These are phyloP conservation scores for Trypanosoma boissoni DNA, from an alignment of 208 protist genomes.

Conservation along the genomic window DNA sequence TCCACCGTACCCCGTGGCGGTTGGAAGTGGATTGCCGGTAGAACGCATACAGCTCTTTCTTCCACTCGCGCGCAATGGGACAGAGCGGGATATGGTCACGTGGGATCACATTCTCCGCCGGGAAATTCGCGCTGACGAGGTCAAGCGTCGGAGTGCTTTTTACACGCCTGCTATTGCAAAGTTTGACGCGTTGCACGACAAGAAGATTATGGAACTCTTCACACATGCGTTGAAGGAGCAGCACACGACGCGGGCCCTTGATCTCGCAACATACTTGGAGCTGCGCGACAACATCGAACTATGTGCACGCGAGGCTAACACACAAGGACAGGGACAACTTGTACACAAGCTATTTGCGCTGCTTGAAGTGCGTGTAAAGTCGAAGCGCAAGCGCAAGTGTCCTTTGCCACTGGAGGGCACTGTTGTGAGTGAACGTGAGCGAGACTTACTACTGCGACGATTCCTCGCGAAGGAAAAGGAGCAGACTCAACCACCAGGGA, in stretches of 20 bases:
- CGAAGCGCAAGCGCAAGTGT: slow-evolving; percentile 61
- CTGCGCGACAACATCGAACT: slow-evolving; percentile 73
- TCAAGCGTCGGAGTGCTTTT: slow-evolving; percentile 65
- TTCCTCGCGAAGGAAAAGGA: slow-evolving; percentile 49
- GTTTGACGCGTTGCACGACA: slow-evolving; percentile 77
- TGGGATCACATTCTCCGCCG: slow-evolving; percentile 73
- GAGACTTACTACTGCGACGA: slow-evolving; percentile 65
- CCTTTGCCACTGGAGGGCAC: slow-evolving; percentile 60
- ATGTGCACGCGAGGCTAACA: slow-evolving; percentile 67
- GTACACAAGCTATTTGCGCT: slow-evolving; percentile 69
- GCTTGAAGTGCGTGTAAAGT: slow-evolving; percentile 61
- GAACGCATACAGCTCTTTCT: slow-evolving; percentile 64
- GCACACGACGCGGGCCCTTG: slow-evolving; percentile 69
- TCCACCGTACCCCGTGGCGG: slow-evolving; percentile 67
- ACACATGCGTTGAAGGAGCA: slow-evolving; percentile 53
- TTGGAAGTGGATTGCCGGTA: slow-evolving; percentile 56
- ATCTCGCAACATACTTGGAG: slow-evolving; percentile 79
- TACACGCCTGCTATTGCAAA: slow-evolving; percentile 70
- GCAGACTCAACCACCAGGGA: background rate
- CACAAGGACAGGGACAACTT: slow-evolving; percentile 49
- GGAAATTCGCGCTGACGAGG: slow-evolving; percentile 70
- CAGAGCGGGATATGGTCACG: slow-evolving; percentile 31
- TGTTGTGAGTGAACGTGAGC: slow-evolving; percentile 55
- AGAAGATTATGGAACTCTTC: slow-evolving; percentile 75
- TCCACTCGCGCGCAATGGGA: slow-evolving; percentile 46